phyloP scores from a whole-genome alignment of 768 basidiomycete genomes.

The Tephrocybe sp. region DNA sequence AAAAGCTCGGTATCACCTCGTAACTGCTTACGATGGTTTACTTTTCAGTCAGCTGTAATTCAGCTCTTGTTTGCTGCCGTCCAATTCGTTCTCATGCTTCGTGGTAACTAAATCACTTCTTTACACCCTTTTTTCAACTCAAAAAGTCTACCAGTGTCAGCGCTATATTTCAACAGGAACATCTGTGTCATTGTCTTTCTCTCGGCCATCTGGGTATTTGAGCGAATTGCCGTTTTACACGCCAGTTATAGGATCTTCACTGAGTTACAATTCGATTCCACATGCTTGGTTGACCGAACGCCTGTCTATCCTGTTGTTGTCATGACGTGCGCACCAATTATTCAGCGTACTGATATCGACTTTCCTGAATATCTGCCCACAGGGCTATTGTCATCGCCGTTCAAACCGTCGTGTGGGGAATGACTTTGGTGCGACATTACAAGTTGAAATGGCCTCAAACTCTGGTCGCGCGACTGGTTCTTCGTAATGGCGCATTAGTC shows the following conservation, averaged over 20 bases:
- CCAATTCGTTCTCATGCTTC: conserved; percentile 16
- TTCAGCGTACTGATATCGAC: background rate
- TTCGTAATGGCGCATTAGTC: conserved; percentile 10
- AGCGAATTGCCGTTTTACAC: conserved; percentile 1
- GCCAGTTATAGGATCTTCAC: background rate
- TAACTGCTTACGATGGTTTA: conserved; percentile 12
- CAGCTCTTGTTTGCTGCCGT: conserved; percentile 14
- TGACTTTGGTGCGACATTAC: conserved; percentile 2
- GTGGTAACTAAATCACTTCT: conserved; percentile 12
- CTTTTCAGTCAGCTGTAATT: conserved; percentile 15
- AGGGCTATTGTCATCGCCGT: conserved; percentile 2
- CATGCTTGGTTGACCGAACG: conserved; percentile 11
- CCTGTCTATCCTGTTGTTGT: conserved; percentile 5
- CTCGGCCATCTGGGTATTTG: conserved; percentile 2
- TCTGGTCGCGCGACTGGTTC: conserved; percentile 1
- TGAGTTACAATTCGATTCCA: conserved; percentile 6
- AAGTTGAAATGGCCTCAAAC: background rate
- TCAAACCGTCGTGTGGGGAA: conserved; percentile 11
- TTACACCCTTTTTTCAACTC: background rate
- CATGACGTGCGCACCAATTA: conserved; percentile 8
- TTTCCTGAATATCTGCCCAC: background rate
- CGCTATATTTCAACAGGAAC: conserved; percentile 8
- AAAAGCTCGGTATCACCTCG: background rate
- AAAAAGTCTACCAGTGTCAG: conserved; percentile 6
- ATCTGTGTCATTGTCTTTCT: background rate